phyloP scores from a whole-genome alignment of 306 rosid genomes.

The Cucurbita ficifolia region DNA sequence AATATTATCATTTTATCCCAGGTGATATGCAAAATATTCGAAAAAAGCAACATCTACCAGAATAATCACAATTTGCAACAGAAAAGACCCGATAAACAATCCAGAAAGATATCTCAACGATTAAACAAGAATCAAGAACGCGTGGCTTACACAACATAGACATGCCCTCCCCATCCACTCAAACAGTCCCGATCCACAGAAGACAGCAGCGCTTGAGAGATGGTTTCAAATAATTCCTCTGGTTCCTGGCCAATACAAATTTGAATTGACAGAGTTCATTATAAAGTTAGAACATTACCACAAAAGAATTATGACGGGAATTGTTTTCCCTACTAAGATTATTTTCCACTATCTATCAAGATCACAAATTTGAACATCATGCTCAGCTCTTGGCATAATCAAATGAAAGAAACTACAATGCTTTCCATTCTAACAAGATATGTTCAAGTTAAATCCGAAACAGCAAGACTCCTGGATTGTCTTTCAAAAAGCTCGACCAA shows the following conservation, averaged over 20 bases:
- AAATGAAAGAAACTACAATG: not conserved
- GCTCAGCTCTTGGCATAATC: not conserved
- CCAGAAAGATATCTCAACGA: not conserved
- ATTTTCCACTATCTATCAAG: not conserved
- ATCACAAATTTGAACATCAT: not conserved
- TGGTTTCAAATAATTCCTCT: constrained; percentile 85
- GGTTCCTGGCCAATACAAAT: constrained; percentile 46
- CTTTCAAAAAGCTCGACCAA: not conserved
- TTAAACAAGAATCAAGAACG: not conserved
- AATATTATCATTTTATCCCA: not conserved
- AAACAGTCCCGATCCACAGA: constrained; percentile 98
- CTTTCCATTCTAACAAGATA: not conserved
- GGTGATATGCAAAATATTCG: not conserved
- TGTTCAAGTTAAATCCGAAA: not conserved
- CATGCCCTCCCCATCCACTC: constrained; percentile 99
- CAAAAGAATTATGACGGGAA: not conserved
- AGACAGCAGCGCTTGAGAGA: constrained; percentile 87
- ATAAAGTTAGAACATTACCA: not conserved
- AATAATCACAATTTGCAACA: not conserved
- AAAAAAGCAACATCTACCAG: not conserved
- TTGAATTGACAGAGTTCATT: not conserved
- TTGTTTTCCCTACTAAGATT: not conserved
- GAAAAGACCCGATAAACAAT: not conserved
- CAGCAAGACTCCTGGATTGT: not conserved
- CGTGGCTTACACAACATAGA: constrained; percentile 76